Evolutionary conservation across 2,329 filamentous ascomycete genomes (phyloP), one percentile per base, ranked within the genome.

Genomic region (Ophiostoma sp.): DNA sequence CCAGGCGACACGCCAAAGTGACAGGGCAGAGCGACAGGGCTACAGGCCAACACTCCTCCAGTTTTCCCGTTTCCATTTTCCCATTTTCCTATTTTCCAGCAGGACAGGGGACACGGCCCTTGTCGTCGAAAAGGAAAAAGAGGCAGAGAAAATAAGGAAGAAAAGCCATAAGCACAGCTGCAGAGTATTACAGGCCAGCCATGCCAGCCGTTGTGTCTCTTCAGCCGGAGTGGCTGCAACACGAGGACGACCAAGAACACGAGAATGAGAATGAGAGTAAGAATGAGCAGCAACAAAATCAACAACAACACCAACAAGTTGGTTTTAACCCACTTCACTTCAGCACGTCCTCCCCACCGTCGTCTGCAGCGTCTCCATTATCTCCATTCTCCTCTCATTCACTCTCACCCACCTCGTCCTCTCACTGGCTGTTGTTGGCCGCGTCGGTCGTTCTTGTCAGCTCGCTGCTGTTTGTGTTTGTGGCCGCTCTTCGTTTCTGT

Each of bases 351-450:
- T 45, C 61, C 45, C 11, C 45, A 12, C 28, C 42, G 19, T 22
- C n/a, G 17, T 50, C 48, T n/a, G 17, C 48, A 22, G 19, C 5
- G 50, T 31, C 39, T 31, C 45, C 19, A n/a, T 45, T 12, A 3
- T 42, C 39, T n/a, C 42, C 42, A 6, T 28, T 28, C 39, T 45
- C n/a, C 39, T 25, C n/a, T 17, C 22, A 3, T 7, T 66, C 61
- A 22, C 39, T 33, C 42, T 2, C 64, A n/a, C 42, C 3, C 64
- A 25, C 39, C 12, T 48, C 39, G 22, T 15, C 71, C 9, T 19
- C 50, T 42, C 61, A 66, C 70, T 72, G 70, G 70, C 70, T 72
- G 70, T 8, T 72, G 28, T 31, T 72, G 59, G 48, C 31, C 15
- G 22, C 48, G 31, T 48, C 61, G 3, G 22, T 55, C 2, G 70